Evolutionary conservation across 1,284 basidiomycete genomes (phyloP).

Genomic region (Afroboletus lepidellus): DNA sequence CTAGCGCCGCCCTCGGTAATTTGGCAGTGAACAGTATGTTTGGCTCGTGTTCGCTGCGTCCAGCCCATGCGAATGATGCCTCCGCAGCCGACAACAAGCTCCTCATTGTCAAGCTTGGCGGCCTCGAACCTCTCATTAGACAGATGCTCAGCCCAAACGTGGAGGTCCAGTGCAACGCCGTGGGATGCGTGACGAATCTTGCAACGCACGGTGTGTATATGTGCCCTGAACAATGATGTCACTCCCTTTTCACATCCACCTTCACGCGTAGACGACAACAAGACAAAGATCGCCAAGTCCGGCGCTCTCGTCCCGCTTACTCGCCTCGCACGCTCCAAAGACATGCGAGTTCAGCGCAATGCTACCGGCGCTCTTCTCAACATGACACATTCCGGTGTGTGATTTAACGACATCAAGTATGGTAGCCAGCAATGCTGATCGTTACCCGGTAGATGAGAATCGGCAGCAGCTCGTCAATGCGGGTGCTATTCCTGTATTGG

Average conservation of each 20-base stretch:
- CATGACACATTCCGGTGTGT: constrained; percentile 96
- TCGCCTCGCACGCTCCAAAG: constrained; percentile 94
- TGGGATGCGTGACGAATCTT: constrained; percentile 98
- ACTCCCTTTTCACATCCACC: neutral
- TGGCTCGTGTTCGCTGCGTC: constrained; percentile 18
- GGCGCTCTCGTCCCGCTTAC: constrained; percentile 97
- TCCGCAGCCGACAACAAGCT: constrained; percentile 94
- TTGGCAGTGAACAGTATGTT: constrained; percentile 94
- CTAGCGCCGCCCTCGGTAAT: constrained; percentile 98
- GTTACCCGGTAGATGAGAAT: constrained; percentile 74
- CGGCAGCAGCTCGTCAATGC: constrained; percentile 98
- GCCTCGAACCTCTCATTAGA: constrained; percentile 95
- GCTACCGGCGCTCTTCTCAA: constrained; percentile 97
- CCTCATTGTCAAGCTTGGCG: constrained; percentile 96
- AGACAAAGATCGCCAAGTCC: constrained; percentile 99
- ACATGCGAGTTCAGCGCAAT: constrained; percentile 99
- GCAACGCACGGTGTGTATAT: constrained; percentile 86
- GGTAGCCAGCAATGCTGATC: constrained; percentile 10
- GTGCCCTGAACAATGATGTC: constrained; percentile 4
- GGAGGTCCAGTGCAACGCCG: constrained; percentile 99
- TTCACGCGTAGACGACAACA: constrained; percentile 84
- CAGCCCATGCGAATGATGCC: constrained; percentile 22
- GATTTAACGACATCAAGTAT: neutral
- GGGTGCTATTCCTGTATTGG: constrained; percentile 96
- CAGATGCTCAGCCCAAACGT: constrained; percentile 99